Percentiles rank a stretch among this genome's conserved stretches.
phyloP scores from a whole-genome alignment of 2,329 filamentous ascomycete species.

The Fusarium succisae region DNA sequence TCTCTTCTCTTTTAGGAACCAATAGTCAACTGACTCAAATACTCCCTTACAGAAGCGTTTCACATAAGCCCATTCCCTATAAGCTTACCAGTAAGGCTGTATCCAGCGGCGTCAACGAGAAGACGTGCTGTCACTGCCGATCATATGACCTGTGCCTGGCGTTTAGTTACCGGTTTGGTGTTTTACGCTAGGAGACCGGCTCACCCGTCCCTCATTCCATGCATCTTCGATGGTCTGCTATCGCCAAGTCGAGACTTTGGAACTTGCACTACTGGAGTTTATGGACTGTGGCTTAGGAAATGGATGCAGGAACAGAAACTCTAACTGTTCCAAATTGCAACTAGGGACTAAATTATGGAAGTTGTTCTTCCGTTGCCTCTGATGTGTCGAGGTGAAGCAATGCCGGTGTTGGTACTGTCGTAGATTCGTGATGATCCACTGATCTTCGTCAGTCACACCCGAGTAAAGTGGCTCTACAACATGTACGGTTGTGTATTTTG shows the following conservation, averaged over 20 bases:
- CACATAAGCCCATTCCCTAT: background rate
- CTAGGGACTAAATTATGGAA: background rate
- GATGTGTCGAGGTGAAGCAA: background rate
- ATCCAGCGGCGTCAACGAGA: background rate
- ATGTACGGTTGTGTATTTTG: background rate
- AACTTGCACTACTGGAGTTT: background rate
- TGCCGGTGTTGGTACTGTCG: background rate
- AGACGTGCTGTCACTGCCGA: background rate
- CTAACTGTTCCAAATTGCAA: background rate
- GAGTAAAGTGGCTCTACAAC: background rate
- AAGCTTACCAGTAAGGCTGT: background rate
- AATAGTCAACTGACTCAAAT: background rate
- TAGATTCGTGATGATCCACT: background rate
- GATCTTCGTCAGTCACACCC: background rate
- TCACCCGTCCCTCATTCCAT: background rate
- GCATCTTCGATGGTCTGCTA: background rate
- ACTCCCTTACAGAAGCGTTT: background rate
- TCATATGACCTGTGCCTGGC: background rate
- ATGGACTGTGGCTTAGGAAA: background rate
- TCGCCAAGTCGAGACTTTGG: slow-evolving; percentile 2
- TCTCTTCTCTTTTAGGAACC: background rate
- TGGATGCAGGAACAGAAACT: background rate
- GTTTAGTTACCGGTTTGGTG: background rate
- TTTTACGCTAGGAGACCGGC: background rate
- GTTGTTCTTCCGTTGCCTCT: background rate